A percentile compares a stretch with the other conserved stretches of the same genome.
Conservation (phyloP, 2,329 filamentous ascomycete genomes). For the Thelonectria discophora region DNA sequence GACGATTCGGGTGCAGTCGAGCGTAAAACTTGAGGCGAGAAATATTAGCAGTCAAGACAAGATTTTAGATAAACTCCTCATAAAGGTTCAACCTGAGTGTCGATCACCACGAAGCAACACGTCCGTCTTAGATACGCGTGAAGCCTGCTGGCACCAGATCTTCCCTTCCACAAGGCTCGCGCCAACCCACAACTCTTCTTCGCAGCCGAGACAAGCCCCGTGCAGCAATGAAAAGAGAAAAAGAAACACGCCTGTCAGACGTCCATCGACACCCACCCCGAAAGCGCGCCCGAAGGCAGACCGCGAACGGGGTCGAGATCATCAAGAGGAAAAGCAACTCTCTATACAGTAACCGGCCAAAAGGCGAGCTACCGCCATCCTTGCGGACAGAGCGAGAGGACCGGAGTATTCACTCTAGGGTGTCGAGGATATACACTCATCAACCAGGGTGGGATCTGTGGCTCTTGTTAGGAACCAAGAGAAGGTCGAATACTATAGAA, state of each 20-base stretch:
- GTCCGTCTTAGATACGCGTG: no score
- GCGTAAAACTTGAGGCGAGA: no score
- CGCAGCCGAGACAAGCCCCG: constrained; percentile 56
- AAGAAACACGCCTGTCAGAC: constrained; percentile 79
- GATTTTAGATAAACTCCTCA: no score
- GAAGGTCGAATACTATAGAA: constrained; percentile 97
- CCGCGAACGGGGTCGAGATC: constrained; percentile 83
- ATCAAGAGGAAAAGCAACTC: constrained; percentile 74
- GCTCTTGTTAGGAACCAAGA: constrained; percentile 93
- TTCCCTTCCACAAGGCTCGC: no score
- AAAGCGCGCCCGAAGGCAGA: constrained; percentile 80
- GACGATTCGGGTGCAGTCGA: no score
- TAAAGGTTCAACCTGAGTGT: no score
- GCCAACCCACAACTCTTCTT: constrained; percentile 56
- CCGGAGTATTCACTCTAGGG: constrained; percentile 53
- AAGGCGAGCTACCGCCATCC: constrained; percentile 61
- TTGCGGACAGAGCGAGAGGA: constrained; percentile 50
- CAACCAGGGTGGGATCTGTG: constrained; percentile 77
- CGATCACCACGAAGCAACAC: no score
- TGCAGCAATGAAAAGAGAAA: constrained; percentile 62
- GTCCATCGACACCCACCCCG: constrained; percentile 86
- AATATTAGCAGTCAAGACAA: no score
- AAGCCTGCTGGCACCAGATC: no score
- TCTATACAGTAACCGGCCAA: constrained; percentile 70
- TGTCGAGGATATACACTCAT: constrained; percentile 75